Evolutionary conservation across 108 stramenopile species (phyloP).

Genomic region (Parmales sp.): DNA sequence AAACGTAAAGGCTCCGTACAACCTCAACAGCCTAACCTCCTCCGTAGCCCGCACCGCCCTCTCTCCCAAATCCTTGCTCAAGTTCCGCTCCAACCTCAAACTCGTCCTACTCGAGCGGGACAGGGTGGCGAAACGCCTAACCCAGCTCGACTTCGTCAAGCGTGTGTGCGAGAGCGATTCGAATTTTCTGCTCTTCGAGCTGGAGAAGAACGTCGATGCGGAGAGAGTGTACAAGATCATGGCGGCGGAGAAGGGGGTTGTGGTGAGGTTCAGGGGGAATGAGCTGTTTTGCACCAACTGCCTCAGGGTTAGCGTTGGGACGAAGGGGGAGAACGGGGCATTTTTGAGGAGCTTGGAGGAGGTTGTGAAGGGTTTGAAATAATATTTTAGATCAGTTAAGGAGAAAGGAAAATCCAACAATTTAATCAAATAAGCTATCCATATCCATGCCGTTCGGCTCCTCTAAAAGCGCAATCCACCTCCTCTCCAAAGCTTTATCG

Average conservation of each 20-base stretch:
- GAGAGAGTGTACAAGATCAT: conserved; percentile 74
- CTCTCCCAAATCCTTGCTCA: conserved; percentile 29
- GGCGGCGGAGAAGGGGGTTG: conserved; percentile 72
- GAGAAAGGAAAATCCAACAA: no score
- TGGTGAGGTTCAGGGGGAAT: conserved; percentile 80
- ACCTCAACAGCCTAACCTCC: conserved; percentile 74
- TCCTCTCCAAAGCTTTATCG: no score
- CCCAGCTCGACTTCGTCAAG: conserved; percentile 54
- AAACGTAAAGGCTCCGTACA: conserved; percentile 95
- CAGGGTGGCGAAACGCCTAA: conserved; percentile 42
- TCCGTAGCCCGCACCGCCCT: conserved; percentile 72
- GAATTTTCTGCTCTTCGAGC: conserved; percentile 78
- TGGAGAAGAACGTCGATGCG: conserved; percentile 47
- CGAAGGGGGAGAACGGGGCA: conserved; percentile 63
- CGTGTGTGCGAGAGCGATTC: conserved; percentile 68
- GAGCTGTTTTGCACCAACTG: conserved; percentile 87
- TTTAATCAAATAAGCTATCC: no score
- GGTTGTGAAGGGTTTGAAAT: conserved; percentile 31
- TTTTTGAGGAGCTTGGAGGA: conserved; percentile 52
- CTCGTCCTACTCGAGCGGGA: conserved; percentile 48
- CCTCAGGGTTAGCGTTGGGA: conserved; percentile 85
- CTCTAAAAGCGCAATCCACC: no score
- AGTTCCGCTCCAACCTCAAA: conserved; percentile 52
- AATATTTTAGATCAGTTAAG: no score
- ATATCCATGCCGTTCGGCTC: no score